Base-by-base conservation (phyloP, 2,329 filamentous ascomycete species). In the Apiospora pterosperma region DNA sequence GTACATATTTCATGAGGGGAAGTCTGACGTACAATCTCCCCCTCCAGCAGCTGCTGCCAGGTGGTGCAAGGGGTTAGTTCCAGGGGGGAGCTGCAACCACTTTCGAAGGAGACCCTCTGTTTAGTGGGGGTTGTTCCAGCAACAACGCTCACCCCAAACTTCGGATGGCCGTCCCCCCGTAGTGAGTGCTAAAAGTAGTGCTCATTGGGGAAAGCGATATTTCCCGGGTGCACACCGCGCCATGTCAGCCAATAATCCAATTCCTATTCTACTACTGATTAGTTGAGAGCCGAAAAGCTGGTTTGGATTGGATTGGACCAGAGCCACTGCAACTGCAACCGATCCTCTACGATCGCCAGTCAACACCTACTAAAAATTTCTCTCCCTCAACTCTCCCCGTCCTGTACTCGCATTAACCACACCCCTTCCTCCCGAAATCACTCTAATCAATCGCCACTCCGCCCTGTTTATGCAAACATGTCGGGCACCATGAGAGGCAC, bases 401-500 rank as follows among this genome's bases (percentile, higher is more conserved):
- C 23, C 48, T 16, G 19, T n/a, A n/a, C 5, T 55, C 48, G 48
- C 48, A 55, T 55, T 34, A 55, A 34, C 48, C 16, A 55, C 28
- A 25, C 48, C 48, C 48, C 25, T 34, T 34, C 48, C n/a, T 28
- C 34, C 10, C 48, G 62, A 66, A 67, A 66, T 63, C 67, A 66
- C 62, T 42, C 52, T 66, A 64, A 66, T 68, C 67, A 66, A 48
- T 63, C 62, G 61, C 62, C 61, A 65, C 63, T 70, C 67, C 69
- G 67, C 67, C 63, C 59, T 69, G 64, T 75, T 71, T 66, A 74
- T 72, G 74, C 75, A 75, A 86, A 8, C 39, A 64, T 87, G 84
- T 86, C 85, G 66, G 81, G 80, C 74, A 92, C 90, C 65, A 83
- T 90, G 78, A 85, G 90, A 81, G 88, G 89, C 71, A 92, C 90